These are phyloP conservation scores for Emericellopsis terricola DNA, from an alignment of 495 filamentous ascomycete species.

Conservation along the genomic window DNA sequence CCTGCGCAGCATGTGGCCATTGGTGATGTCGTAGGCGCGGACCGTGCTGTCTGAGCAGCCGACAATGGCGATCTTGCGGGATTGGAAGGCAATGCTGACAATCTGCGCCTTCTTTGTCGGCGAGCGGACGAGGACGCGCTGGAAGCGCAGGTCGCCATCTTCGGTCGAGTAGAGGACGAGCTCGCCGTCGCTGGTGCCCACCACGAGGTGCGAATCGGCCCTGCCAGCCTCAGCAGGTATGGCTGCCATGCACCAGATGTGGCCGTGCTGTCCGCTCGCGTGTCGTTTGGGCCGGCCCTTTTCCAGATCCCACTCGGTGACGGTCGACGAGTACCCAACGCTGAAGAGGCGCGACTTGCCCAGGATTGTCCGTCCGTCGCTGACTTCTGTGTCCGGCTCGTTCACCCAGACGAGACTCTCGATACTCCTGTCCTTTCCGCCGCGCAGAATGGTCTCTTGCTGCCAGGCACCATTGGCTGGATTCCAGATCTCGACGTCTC, in stretches of 20 bases:
- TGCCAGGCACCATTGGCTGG: conserved; percentile 71
- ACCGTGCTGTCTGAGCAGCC: conserved; percentile 89
- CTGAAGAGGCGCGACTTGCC: conserved; percentile 83
- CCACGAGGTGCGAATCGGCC: conserved; percentile 41
- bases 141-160: conserved; percentile 57
- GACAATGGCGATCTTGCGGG: conserved; percentile 62
- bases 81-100: conserved; percentile 77
- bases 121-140: conserved; percentile 47
- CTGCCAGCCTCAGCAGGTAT: conserved; percentile 37
- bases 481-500: conserved; percentile 98
- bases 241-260: conserved; percentile 90
- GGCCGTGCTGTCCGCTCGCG: conserved; percentile 81
- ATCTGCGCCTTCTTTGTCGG: conserved; percentile 69
- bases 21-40: conserved; percentile 73
- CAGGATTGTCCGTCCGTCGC: conserved; percentile 36
- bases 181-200: conserved; percentile 83
- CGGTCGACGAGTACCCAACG: conserved; percentile 77
- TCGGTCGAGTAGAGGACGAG: conserved; percentile 73
- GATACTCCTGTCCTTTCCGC: conserved; percentile 71
- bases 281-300: conserved; percentile 58
- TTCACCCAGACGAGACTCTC: conserved; percentile 89
- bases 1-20: conserved; percentile 48
- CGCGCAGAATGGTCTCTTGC: conserved; percentile 70
- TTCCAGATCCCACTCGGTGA: conserved; percentile 89
- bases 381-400: conserved; percentile 53